phyloP scores from a whole-genome alignment of 106 monocot species.

The Dioscorea alata region DNA sequence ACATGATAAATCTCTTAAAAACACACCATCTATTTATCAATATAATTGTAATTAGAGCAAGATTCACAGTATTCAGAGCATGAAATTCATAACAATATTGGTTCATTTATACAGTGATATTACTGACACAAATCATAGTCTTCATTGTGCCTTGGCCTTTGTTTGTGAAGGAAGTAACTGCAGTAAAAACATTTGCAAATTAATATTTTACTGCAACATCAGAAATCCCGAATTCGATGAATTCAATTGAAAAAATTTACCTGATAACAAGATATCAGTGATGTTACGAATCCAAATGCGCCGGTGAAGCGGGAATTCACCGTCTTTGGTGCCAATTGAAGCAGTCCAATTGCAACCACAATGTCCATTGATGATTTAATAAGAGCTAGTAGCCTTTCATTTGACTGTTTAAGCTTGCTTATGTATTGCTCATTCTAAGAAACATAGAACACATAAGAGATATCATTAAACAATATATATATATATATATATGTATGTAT shows the following conservation, averaged over 20 bases:
- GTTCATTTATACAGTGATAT: no score
- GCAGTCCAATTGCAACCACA: constrained; percentile 80
- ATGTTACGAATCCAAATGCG: constrained; percentile 61
- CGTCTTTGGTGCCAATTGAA: constrained; percentile 79
- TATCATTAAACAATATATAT: no score
- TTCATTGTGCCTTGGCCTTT: constrained; percentile 35
- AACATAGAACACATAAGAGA: no score
- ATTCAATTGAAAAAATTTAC: constrained; percentile 20
- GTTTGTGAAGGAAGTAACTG: constrained; percentile 80
- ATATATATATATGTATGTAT: no score
- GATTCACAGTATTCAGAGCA: no score
- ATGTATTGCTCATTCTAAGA: constrained; percentile 67
- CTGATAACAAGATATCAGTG: constrained; percentile 96
- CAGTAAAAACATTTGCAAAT: constrained; percentile 1
- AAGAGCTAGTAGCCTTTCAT: constrained; percentile 70
- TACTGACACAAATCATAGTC: no score
- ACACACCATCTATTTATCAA: no score
- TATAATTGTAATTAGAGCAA: no score
- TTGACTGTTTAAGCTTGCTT: constrained; percentile 54
- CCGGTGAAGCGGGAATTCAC: constrained; percentile 88
- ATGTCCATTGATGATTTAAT: constrained; percentile 79
- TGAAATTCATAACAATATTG: no score
- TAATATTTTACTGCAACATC: not conserved
- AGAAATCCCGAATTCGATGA: not conserved
- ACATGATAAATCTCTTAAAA: no score